Evolutionary conservation across 1,139 yeast species (phyloP).

Genomic region (Lipomyces yarrowii): DNA sequence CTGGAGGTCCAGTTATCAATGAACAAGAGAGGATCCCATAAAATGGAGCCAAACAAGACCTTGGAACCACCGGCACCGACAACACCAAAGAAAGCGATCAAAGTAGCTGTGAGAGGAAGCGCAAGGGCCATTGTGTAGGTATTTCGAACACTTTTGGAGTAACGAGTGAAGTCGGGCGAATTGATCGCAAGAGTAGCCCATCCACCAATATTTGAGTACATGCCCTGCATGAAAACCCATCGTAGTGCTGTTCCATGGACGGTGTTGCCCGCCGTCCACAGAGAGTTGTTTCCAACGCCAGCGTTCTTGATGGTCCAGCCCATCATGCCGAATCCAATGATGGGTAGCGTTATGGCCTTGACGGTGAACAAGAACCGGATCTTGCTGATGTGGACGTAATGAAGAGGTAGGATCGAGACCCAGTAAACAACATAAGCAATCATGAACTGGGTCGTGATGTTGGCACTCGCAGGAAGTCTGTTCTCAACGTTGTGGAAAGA

Average conservation of each 20-base stretch:
- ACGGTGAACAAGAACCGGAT: conserved; percentile 42
- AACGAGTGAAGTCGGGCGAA: conserved; percentile 88
- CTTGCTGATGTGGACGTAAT: conserved; percentile 42
- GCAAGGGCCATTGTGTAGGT: conserved; percentile 40
- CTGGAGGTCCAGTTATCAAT: conserved; percentile 37
- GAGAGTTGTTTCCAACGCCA: conserved; percentile 32
- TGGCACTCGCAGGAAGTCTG: conserved; percentile 43
- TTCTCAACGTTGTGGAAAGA: conserved; percentile 44
- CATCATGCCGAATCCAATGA: conserved; percentile 42
- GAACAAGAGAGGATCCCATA: conserved; percentile 46
- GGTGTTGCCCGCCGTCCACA: conserved; percentile 31
- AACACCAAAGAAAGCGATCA: conserved; percentile 44
- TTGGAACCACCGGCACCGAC: conserved; percentile 44
- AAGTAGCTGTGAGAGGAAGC: conserved; percentile 41
- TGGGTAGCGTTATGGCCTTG: conserved; percentile 41
- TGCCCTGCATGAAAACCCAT: conserved; percentile 81
- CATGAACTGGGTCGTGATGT: conserved; percentile 44
- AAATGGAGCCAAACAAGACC: conserved; percentile 42
- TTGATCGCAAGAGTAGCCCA: conserved; percentile 85
- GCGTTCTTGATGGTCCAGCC: conserved; percentile 38
- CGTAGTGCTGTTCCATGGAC: conserved; percentile 60
- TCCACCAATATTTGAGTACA: conserved; percentile 80
- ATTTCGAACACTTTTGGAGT: conserved; percentile 46
- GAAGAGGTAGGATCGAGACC: conserved; percentile 41
- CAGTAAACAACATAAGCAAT: conserved; percentile 43